Evolutionary conservation across 169 alveolate genomes (phyloP).

Genomic region (Besnoitia besnoiti): DNA sequence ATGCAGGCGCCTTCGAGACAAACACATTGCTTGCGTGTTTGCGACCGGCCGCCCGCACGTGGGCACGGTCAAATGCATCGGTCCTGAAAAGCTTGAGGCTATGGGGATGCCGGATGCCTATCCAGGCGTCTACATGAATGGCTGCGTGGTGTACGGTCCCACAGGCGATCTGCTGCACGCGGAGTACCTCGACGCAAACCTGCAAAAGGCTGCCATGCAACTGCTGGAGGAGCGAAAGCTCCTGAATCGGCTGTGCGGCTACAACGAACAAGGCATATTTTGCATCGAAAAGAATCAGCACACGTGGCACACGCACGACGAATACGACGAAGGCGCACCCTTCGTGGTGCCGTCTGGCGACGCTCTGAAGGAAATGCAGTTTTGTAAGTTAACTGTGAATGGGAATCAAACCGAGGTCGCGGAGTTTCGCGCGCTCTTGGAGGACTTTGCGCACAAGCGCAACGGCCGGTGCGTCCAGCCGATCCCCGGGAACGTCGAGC

Average conservation of each 20-base stretch:
- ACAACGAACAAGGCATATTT: constrained; percentile 57
- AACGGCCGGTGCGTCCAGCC: constrained; percentile 75
- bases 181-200: constrained; percentile 46
- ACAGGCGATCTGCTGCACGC: constrained; percentile 66
- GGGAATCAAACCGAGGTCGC: constrained; percentile 66
- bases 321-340: constrained; percentile 54
- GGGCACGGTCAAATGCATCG: constrained; percentile 53
- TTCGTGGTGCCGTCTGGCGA: constrained; percentile 50
- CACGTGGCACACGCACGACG: constrained; percentile 55
- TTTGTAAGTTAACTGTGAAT: constrained; percentile 69
- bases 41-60: constrained; percentile 62
- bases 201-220: constrained; percentile 56
- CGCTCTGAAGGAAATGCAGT: constrained; percentile 17
- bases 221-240: constrained; percentile 63
- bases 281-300: constrained; percentile 61
- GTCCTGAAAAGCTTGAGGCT: background rate
- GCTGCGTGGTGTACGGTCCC: constrained; percentile 70
- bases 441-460: constrained; percentile 67
- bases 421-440: constrained; percentile 66
- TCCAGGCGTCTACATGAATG: constrained; percentile 77
- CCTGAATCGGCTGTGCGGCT: constrained; percentile 62
- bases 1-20: constrained; percentile 27
- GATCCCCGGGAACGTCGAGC: constrained; percentile 72
- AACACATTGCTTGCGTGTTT: constrained; percentile 44
- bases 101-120: constrained; percentile 56